Evolutionary conservation across 1,284 basidiomycete genomes (phyloP).

Genomic region (Leccinum angustisporum): DNA sequence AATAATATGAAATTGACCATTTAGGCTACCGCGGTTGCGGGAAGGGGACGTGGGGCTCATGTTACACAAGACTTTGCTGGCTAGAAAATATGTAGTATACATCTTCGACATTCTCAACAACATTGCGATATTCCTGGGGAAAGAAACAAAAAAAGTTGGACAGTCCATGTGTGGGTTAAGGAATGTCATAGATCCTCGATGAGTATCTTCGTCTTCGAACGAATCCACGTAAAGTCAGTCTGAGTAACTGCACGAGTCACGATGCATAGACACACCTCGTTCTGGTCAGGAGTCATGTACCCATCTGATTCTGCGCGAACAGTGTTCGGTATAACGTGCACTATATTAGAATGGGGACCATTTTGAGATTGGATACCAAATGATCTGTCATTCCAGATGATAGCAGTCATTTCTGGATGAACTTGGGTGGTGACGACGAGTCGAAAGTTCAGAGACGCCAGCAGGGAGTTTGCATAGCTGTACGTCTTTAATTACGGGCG

Average conservation of each 20-base stretch:
- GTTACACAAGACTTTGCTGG: not conserved
- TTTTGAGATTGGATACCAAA: not conserved
- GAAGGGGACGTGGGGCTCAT: not conserved
- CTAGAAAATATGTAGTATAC: not conserved
- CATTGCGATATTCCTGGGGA: not conserved
- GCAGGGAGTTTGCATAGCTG: conserved; percentile 27
- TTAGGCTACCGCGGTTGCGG: not conserved
- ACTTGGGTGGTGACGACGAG: conserved; percentile 16
- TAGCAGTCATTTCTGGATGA: conserved; percentile 1
- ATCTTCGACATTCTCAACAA: not conserved
- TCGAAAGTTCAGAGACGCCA: conserved; percentile 24
- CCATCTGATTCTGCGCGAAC: not conserved
- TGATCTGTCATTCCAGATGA: conserved; percentile 10
- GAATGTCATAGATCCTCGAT: not conserved
- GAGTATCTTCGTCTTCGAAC: not conserved
- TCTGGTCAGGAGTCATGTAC: not conserved
- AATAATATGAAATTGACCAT: not conserved
- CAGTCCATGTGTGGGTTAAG: not conserved
- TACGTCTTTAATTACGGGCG: not conserved
- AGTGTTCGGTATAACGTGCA: not conserved
- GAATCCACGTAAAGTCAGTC: not conserved
- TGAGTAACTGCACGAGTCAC: not conserved
- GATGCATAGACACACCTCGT: not conserved
- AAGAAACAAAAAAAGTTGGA: not conserved
- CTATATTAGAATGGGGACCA: not conserved